Evolutionary conservation across 2,329 filamentous ascomycete genomes (phyloP).

Genomic region (Camillea tinctor): DNA sequence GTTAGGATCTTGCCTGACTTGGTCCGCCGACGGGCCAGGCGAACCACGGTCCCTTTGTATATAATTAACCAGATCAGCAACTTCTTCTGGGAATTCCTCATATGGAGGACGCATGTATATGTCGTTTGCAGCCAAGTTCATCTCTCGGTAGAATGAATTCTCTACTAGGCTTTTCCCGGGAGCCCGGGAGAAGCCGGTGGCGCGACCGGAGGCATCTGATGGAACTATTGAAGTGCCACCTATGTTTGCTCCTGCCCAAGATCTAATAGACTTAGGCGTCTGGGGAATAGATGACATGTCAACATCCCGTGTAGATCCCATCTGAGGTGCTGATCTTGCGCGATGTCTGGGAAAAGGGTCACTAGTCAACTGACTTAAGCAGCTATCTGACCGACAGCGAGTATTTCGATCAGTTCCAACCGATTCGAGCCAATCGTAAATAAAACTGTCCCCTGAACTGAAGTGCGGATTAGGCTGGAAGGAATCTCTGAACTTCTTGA

Average conservation of each 20-base stretch:
- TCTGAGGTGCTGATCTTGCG: slow-evolving; percentile 18
- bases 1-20: slow-evolving; percentile 12
- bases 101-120: slow-evolving; percentile 19
- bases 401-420: slow-evolving; percentile 26
- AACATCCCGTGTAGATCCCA: slow-evolving; percentile 13
- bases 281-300: slow-evolving; percentile 12
- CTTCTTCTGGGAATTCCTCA: slow-evolving; percentile 20
- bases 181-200: background rate
- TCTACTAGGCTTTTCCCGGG: slow-evolving; percentile 22
- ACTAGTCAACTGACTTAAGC: slow-evolving; percentile 20
- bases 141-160: slow-evolving; percentile 14
- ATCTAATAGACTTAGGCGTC: slow-evolving; percentile 12
- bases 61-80: slow-evolving; percentile 19
- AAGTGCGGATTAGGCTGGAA: too few relatives aligned
- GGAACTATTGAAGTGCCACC: too few relatives aligned
- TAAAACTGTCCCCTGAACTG: too few relatives aligned
- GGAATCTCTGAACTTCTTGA: too few relatives aligned
- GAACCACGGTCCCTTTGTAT: slow-evolving; percentile 17
- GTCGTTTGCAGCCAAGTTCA: slow-evolving; percentile 24
- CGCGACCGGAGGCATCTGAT: slow-evolving; percentile 15
- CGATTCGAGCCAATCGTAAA: slow-evolving; percentile 15
- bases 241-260: background rate
- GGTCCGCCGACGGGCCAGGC: slow-evolving; percentile 15
- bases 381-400: slow-evolving; percentile 28
- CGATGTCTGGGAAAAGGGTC: slow-evolving; percentile 21